Evolutionary conservation across 768 basidiomycete species (phyloP).

Genomic region (Russula abietina): DNA sequence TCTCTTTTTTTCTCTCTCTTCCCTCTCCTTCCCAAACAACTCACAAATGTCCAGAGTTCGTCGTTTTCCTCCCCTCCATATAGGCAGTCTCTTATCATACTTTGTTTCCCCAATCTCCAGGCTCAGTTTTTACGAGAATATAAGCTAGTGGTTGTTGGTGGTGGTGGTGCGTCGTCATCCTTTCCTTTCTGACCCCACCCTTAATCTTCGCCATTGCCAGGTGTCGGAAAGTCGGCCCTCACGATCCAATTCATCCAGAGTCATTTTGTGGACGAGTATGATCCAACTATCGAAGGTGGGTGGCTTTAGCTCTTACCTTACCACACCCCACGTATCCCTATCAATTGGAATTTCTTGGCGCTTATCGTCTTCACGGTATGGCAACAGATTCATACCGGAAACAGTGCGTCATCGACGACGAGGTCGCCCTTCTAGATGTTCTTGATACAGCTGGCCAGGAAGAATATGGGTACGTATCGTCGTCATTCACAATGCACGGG

Average conservation of each 20-base stretch:
- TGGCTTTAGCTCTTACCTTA: no score
- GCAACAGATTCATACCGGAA: slow-evolving; percentile 87
- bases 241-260: slow-evolving; percentile 99
- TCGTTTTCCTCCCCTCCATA: not conserved
- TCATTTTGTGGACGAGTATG: slow-evolving; percentile 88
- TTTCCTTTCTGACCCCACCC: not conserved
- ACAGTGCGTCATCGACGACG: slow-evolving; percentile 96
- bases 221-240: slow-evolving; percentile 83
- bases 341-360: not conserved
- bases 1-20: not conserved
- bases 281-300: slow-evolving; percentile 90
- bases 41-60: slow-evolving; percentile 33
- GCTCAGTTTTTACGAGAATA: slow-evolving; percentile 93
- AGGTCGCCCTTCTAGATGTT: slow-evolving; percentile 94
- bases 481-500: not conserved
- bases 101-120: slow-evolving; percentile 33
- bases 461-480: slow-evolving; percentile 81
- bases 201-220: slow-evolving; percentile 29
- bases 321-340: not conserved
- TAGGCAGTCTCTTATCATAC: not conserved
- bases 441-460: slow-evolving; percentile 97
- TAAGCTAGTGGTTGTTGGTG: slow-evolving; percentile 97
- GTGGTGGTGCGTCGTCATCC: slow-evolving; percentile 63
- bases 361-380: not conserved
- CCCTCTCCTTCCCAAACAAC: not conserved